Percentiles rank a stretch among this genome's conserved stretches.
Conservation (phyloP, 140 eudicot genomes). For the Ambrosia hybrid region DNA sequence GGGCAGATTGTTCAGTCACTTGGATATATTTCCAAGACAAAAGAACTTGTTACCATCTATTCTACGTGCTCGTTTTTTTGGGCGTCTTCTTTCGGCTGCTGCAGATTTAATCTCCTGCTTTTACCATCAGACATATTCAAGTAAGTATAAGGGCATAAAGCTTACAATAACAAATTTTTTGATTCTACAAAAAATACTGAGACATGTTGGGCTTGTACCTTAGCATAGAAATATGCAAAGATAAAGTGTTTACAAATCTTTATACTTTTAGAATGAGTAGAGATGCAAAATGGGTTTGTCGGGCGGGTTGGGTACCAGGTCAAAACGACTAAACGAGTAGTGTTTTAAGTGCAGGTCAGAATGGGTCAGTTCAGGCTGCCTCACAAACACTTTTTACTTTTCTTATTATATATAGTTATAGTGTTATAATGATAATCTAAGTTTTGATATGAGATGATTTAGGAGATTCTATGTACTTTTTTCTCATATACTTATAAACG, state of each 20-base stretch:
- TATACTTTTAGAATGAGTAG: no score
- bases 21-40: conserved; percentile 42
- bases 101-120: conserved; percentile 46
- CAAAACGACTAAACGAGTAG: no score
- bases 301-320: no score
- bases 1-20: conserved; percentile 70
- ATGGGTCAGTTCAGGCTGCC: no score
- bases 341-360: no score
- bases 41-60: conserved; percentile 48
- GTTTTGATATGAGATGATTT: no score
- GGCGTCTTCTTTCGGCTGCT: conserved; percentile 67
- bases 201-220: not conserved
- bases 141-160: conserved; percentile 9
- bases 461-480: not conserved
- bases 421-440: no score
- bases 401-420: no score
- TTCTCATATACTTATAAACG: not conserved
- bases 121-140: conserved; percentile 19
- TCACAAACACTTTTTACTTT: no score
- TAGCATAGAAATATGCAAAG: conserved; percentile 2
- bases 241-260: not conserved
- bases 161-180: not conserved
- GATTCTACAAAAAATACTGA: not conserved
- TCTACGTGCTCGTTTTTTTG: conserved; percentile 67
- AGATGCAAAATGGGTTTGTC: no score